phyloP scores from a whole-genome alignment of 352 stramenopile species.

The Globisporangium iwayamae region DNA sequence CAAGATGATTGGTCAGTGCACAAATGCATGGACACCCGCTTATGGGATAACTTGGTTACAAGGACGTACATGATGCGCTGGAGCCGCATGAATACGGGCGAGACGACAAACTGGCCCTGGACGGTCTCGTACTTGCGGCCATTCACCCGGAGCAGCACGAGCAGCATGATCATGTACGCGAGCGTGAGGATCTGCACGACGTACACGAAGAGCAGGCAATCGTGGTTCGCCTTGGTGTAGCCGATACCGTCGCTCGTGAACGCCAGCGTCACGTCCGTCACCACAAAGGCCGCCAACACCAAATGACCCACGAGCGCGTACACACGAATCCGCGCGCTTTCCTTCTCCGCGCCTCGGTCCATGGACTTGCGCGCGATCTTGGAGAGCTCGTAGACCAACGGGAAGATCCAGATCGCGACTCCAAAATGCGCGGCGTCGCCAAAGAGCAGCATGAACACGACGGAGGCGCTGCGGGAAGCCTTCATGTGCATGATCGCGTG shows the following conservation, averaged over 20 bases:
- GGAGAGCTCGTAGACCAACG: conserved; percentile 55
- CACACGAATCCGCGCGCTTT: conserved; percentile 35
- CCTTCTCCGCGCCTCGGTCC: conserved; percentile 45
- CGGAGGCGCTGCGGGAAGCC: conserved; percentile 20
- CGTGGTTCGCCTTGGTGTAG: conserved; percentile 39
- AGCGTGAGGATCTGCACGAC: conserved; percentile 41
- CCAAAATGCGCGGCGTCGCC: conserved; percentile 53
- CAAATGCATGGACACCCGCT: not conserved
- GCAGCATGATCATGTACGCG: conserved; percentile 36
- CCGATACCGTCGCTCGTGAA: conserved; percentile 19
- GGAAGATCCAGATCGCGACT: conserved; percentile 44
- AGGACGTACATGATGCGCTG: conserved; percentile 43
- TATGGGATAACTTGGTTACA: not conserved
- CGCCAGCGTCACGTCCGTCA: conserved; percentile 23
- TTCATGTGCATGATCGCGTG: conserved; percentile 34
- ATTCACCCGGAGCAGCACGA: conserved; percentile 37
- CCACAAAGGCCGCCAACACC: conserved; percentile 26
- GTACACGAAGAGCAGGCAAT: conserved; percentile 38
- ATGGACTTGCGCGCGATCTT: conserved; percentile 57
- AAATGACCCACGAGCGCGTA: conserved; percentile 33
- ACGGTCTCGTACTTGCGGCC: conserved; percentile 53
- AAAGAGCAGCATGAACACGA: conserved; percentile 34
- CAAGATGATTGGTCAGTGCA: not conserved
- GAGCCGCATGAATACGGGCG: conserved; percentile 51
- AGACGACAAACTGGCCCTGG: conserved; percentile 46